These are phyloP conservation scores for Nicotiana sylvestris DNA, from an alignment of 257 asterid genomes.

Conservation along the genomic window DNA sequence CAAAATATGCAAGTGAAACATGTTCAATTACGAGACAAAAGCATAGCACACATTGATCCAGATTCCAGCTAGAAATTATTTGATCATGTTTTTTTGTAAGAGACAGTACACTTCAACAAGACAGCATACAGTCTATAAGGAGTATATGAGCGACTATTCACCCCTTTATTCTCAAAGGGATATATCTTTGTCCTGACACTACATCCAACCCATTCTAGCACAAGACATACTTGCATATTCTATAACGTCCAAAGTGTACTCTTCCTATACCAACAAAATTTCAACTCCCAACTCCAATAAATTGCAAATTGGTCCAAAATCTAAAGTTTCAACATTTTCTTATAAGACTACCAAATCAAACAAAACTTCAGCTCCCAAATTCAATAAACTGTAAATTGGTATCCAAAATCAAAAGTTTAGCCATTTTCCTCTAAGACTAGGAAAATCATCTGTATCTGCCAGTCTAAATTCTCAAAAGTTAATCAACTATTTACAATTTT, in stretches of 20 bases:
- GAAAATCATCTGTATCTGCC: not conserved
- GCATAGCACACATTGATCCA: not conserved
- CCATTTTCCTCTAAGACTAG: not conserved
- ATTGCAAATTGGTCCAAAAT: not conserved
- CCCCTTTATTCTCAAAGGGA: not conserved
- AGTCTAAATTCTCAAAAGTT: not conserved
- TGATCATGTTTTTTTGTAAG: not conserved
- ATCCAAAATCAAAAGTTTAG: not conserved
- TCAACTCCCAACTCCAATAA: not conserved
- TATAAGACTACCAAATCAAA: too few relatives aligned
- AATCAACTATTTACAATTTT: not conserved
- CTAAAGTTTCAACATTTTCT: not conserved
- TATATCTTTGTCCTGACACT: not conserved
- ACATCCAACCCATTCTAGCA: not conserved
- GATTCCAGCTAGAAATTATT: not conserved
- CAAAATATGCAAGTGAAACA: not conserved
- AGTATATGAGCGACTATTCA: not conserved
- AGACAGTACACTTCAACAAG: not conserved
- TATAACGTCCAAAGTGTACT: not conserved
- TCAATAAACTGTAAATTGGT: not conserved
- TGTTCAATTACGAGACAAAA: not conserved
- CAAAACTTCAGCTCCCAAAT: not conserved
- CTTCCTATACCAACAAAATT: not conserved
- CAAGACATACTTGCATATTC: not conserved
- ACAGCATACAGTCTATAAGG: not conserved